Percentiles rank a stretch among this genome's conserved stretches.
These are phyloP conservation scores for Eutypella sp. DNA, from an alignment of 2,329 filamentous ascomycete genomes.

Conservation along the genomic window DNA sequence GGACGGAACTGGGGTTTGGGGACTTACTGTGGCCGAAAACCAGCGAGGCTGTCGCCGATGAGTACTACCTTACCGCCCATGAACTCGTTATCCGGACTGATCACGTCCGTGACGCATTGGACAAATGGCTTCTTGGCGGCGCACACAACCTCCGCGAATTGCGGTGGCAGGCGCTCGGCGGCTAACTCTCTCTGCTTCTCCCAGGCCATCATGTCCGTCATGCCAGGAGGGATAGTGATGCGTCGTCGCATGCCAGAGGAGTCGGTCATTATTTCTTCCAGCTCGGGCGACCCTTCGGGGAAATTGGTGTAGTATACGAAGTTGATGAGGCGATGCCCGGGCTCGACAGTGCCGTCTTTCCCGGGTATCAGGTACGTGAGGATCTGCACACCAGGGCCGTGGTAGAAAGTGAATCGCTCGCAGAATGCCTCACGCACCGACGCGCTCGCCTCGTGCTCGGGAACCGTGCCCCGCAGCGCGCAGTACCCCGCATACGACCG, in stretches of 20 bases:
- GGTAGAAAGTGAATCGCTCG: conserved; percentile 36
- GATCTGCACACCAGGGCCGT: conserved; percentile 33
- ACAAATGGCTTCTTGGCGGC: conserved; percentile 36
- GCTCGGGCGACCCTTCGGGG: conserved; percentile 24
- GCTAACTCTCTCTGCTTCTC: conserved; percentile 29
- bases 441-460: conserved; percentile 31
- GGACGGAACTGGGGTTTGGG: too few species aligned
- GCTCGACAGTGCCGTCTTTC: conserved; percentile 30
- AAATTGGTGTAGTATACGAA: conserved; percentile 43
- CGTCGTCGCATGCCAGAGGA: conserved; percentile 23
- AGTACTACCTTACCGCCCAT: conserved; percentile 34
- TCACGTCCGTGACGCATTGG: conserved; percentile 34
- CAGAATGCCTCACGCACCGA: conserved; percentile 28
- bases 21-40: conserved; percentile 35
- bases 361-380: conserved; percentile 39
- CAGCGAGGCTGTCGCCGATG: conserved; percentile 39
- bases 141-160: conserved; percentile 36
- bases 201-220: conserved; percentile 27
- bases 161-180: conserved; percentile 29
- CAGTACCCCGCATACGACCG: conserved; percentile 35
- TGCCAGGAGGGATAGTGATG: conserved; percentile 34
- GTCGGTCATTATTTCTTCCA: conserved; percentile 32
- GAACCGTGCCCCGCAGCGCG: conserved; percentile 36
- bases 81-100: conserved; percentile 30
- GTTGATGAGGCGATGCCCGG: conserved; percentile 36